Percentiles rank a stretch among this genome's conserved stretches.
phyloP scores from a whole-genome alignment of 495 filamentous ascomycete genomes.

The Cetradonia linearis region DNA sequence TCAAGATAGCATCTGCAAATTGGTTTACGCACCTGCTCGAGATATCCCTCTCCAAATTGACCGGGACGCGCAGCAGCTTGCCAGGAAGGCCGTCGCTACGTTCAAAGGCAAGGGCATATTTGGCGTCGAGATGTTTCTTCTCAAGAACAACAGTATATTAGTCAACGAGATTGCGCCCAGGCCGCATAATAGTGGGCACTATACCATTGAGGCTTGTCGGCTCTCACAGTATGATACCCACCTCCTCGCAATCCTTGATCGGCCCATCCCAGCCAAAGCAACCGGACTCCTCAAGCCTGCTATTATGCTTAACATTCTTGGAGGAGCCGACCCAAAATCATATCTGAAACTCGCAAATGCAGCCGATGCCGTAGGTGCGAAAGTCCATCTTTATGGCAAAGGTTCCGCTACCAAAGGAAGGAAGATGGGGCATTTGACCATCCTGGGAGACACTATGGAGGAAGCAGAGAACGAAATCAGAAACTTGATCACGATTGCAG shows the following conservation, averaged over 20 bases:
- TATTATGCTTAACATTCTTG: constrained; percentile 96
- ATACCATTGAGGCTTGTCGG: constrained; percentile 87
- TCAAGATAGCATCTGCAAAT: constrained; percentile 90
- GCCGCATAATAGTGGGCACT: constrained; percentile 85
- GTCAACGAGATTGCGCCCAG: constrained; percentile 94
- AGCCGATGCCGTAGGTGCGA: constrained; percentile 51
- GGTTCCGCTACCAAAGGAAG: constrained; percentile 68
- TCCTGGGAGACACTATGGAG: constrained; percentile 56
- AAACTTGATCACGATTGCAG: constrained; percentile 52
- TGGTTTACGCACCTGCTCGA: constrained; percentile 78
- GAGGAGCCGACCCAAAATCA: constrained; percentile 56
- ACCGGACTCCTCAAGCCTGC: constrained; percentile 51
- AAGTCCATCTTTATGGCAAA: constrained; percentile 88
- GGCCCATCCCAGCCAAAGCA: constrained; percentile 54
- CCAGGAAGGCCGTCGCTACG: constrained; percentile 63
- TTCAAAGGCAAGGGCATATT: constrained; percentile 89
- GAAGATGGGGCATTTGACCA: constrained; percentile 91
- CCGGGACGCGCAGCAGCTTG: constrained; percentile 62
- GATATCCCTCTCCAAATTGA: constrained; percentile 49
- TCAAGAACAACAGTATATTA: constrained; percentile 60
- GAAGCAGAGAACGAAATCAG: constrained; percentile 62
- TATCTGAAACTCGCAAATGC: constrained; percentile 57
- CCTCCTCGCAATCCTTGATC: constrained; percentile 72
- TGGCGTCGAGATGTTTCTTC: constrained; percentile 92
- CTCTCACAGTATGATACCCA: constrained; percentile 90